Evolutionary conservation across 2,329 filamentous ascomycete species (phyloP), one percentile per base, ranked within the genome.

Genomic region (Arthrobotrys conoides): DNA sequence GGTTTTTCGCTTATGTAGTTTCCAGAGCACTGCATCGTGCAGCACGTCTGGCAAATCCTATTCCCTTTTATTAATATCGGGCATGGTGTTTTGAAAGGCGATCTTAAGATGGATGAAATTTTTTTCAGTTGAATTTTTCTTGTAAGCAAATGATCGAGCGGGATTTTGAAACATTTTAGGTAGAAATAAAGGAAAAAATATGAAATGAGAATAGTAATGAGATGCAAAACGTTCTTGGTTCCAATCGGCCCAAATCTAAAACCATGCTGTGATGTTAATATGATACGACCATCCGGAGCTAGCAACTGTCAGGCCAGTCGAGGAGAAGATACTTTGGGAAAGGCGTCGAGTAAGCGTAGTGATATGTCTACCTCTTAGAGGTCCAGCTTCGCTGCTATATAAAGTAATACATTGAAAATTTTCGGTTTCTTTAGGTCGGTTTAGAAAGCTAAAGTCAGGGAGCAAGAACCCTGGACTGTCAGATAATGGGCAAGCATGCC

Each of bases 321-420:
- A 66, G 38, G 14, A 53, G 27, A 44, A 49, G 63, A 70, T 44
- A 57, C 61, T 68, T 78, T 78, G 59, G 75, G 75, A 68, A 72
- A 78, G 64, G 68, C 38, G 57, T 48, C 61, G 41, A 68, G 38
- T 59, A 68, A 71, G 75, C 59, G 67, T 55, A 71, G 30, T 78
- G 75, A 78, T 78, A 71, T 78, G 75, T 78, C 55, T 78, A 68
- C 61, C n/a, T 71, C 68, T 69, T 46, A 78, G 75, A 78, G 75
- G 75, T 44, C 75, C 55, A 65, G 68, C 72, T 78, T 78, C 75
- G 72, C 53, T 72, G 73, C 75, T 78, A 78, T 78, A 78, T 78
- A 78, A 72, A 78, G 75, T 44, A 72, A 67, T 72, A 71, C 68
- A 71, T 61, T 53, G 18, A 48, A 59, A 46, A 61, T 49, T 20